A percentile compares a stretch with the other conserved stretches of the same genome.
These are phyloP conservation scores for Paecilomyces variotii DNA, from an alignment of 2,329 filamentous ascomycete genomes.

Conservation along the genomic window DNA sequence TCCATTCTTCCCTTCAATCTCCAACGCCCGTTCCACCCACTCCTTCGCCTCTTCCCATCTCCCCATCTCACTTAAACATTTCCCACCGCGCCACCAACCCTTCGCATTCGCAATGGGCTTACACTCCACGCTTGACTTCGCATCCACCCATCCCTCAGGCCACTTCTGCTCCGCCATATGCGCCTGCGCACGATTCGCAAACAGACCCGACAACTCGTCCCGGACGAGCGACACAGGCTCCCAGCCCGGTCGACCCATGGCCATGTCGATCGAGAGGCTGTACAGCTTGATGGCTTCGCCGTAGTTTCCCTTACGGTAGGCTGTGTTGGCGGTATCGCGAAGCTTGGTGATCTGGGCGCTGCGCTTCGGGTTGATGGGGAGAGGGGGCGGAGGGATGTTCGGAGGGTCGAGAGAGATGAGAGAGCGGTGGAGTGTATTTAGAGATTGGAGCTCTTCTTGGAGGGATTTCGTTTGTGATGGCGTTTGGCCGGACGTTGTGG, in stretches of 20 bases:
- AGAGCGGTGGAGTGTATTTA: conserved; percentile 69
- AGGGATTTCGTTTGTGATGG: conserved; percentile 44
- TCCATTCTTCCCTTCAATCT: conserved; percentile 62
- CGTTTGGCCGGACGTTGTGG: conserved; percentile 37
- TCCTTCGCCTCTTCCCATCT: conserved; percentile 71
- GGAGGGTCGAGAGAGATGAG: conserved; percentile 60
- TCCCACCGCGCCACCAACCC: conserved; percentile 84
- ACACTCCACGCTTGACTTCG: conserved; percentile 78
- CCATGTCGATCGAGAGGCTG: conserved; percentile 84
- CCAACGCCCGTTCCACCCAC: conserved; percentile 69
- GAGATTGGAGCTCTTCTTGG: conserved; percentile 57
- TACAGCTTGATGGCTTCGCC: conserved; percentile 74
- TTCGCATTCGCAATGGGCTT: conserved; percentile 83
- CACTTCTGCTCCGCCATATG: conserved; percentile 75
- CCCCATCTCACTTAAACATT: conserved; percentile 86
- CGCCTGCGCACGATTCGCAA: conserved; percentile 83
- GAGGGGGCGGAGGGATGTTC: conserved; percentile 70
- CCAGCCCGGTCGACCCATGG: conserved; percentile 71
- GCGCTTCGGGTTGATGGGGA: conserved; percentile 89
- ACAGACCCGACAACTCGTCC: conserved; percentile 73
- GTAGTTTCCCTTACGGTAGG: conserved; percentile 70
- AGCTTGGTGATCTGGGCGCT: conserved; percentile 82
- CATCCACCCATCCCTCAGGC: conserved; percentile 81
- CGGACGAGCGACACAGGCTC: conserved; percentile 75
- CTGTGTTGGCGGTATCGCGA: conserved; percentile 74